Evolutionary conservation across 208 protist species (phyloP), one percentile per base, ranked within the genome.

Genomic region (Leishmania gerbilli): DNA sequence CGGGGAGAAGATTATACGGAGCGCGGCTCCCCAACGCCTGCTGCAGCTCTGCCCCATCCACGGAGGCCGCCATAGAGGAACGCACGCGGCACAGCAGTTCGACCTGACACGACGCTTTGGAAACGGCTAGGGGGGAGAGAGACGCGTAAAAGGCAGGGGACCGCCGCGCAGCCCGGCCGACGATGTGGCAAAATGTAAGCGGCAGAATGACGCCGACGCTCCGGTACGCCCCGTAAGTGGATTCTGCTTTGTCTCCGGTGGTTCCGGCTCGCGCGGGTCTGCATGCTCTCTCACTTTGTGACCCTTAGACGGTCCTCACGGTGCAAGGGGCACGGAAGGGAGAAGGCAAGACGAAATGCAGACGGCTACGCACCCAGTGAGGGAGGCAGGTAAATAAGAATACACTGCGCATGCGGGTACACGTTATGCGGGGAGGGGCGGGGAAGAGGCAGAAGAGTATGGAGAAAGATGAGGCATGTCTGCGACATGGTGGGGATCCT

Each of bases 11-110:
- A 58, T 71, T 68, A 84, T 97, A 97, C 31, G 92, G 88, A 19
- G 91, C 69, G 9, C 87, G 84, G 58, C 71, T 79, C 71, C 86
- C 86, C 49, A 97, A 71, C 1, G 92, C 90, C 82, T 91, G 80
- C 79, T 91, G 85, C 47, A 97, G 79, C 71, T 95, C 93, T 15
- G 82, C 40, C n/a, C 79, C 84, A 34, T 90, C 87, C 21, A 82
- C 40, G 2, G 82, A 79, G 3, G 74, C 67, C 3, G 82, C 67
- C 80, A 84, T 87, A n/a, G n/a, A 31, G 37, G 58, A n/a, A 13
- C 0, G 42, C 42, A 47, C 40, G 69, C 24, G 34, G 62, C 3
- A 15, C 40, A 13, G 31, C 5, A 40, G 21, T 8, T 40, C 31
- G 9, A 21, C 62, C 31, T 42, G 62, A 40, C 31, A 40, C 31